Evolutionary conservation across 371 early-diverging fungal species (phyloP).

Genomic region (Lichtheimia corymbifera): DNA sequence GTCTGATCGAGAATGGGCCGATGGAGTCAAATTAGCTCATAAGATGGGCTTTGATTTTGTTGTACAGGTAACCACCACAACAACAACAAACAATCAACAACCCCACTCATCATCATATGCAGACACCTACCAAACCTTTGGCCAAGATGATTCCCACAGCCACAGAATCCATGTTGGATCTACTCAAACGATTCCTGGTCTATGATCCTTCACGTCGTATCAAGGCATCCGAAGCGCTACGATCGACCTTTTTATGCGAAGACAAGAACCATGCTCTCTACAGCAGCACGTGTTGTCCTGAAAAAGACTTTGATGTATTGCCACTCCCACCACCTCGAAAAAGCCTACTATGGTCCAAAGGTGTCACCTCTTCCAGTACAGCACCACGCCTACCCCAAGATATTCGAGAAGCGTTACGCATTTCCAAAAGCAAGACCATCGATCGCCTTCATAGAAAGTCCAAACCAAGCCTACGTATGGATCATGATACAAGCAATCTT

Average conservation of each 20-base stretch:
- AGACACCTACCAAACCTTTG: constrained; percentile 60
- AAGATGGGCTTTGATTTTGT: constrained; percentile 66
- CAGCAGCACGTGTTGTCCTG: background rate
- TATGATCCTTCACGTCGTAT: constrained; percentile 86
- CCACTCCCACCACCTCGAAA: constrained; percentile 1
- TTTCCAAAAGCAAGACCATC: constrained; percentile 15
- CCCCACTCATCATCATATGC: background rate
- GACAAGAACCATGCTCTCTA: background rate
- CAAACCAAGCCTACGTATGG: constrained; percentile 2
- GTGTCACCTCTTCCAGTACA: background rate
- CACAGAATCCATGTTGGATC: constrained; percentile 60
- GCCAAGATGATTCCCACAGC: constrained; percentile 64
- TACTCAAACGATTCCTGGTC: constrained; percentile 83
- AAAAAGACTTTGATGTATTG: background rate
- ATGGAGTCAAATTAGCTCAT: constrained; percentile 64
- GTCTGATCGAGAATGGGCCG: constrained; percentile 55
- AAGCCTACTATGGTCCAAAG: constrained; percentile 9
- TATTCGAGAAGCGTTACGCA: constrained; percentile 8
- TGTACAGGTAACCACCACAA: constrained; percentile 37
- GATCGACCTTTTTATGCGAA: constrained; percentile 64
- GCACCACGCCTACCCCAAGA: constrained; percentile 9
- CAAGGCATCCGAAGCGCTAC: constrained; percentile 73
- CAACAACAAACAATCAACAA: constrained; percentile 14
- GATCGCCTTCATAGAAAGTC: constrained; percentile 9
- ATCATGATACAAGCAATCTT: background rate